phyloP scores from a whole-genome alignment of 2,329 filamentous ascomycete genomes.

The Graphilbum sp. region DNA sequence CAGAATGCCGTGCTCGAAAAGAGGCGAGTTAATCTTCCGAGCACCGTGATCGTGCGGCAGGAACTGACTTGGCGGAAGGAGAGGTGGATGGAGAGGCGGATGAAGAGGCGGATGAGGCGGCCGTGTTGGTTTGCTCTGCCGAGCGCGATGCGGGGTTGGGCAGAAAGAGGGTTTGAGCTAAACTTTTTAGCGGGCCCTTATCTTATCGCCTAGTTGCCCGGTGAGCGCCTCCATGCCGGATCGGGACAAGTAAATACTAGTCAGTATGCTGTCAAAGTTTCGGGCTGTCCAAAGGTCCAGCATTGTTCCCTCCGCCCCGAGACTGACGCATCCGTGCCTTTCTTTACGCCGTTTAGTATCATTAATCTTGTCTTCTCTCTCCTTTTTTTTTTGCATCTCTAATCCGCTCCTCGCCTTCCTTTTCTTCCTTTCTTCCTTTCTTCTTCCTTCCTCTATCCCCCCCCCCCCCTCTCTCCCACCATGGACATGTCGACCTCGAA shows the following conservation, averaged over 20 bases:
- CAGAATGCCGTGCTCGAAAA: too few species aligned
- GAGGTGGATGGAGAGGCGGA: too few species aligned
- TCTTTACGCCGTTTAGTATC: background rate
- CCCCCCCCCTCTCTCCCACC: too few species aligned
- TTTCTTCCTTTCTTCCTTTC: too few species aligned
- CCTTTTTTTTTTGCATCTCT: background rate
- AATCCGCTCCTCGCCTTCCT: background rate
- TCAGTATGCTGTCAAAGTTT: too few species aligned
- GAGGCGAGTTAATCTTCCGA: too few species aligned
- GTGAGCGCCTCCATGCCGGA: slow-evolving; percentile 6
- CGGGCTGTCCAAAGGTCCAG: too few species aligned
- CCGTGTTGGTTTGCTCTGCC: too few species aligned
- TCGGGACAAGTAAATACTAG: slow-evolving; percentile 8
- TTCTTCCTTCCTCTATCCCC: too few species aligned
- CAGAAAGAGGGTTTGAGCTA: background rate
- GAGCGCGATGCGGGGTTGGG: background rate
- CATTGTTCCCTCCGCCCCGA: background rate
- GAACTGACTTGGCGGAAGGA: too few species aligned
- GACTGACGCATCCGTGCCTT: background rate
- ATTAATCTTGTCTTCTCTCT: background rate
- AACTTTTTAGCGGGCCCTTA: slow-evolving; percentile 5
- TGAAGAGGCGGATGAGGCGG: too few species aligned
- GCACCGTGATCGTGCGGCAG: too few species aligned
- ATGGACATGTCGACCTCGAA: slow-evolving; percentile 18
- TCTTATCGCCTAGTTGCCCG: slow-evolving; percentile 9